Evolutionary conservation across 768 basidiomycete genomes (phyloP).

Genomic region (Termitomyces sp.): DNA sequence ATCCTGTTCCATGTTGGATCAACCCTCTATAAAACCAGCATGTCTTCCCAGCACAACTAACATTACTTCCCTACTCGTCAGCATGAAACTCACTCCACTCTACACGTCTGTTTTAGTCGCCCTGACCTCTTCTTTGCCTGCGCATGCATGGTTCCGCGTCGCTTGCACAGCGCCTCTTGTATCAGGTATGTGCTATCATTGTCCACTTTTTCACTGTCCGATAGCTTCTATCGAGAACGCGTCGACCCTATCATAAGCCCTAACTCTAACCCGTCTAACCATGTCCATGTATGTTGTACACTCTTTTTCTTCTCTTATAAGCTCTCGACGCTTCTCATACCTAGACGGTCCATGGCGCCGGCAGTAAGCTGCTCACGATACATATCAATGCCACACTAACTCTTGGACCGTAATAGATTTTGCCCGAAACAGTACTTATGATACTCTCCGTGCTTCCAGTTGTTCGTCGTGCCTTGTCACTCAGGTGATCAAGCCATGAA

Average conservation of each 20-base stretch:
- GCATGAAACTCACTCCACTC: constrained; percentile 14
- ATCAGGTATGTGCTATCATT: constrained; percentile 26
- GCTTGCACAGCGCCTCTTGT: constrained; percentile 38
- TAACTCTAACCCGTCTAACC: constrained; percentile 31
- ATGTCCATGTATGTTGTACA: constrained; percentile 34
- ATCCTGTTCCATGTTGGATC: neutral
- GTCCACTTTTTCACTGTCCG: neutral
- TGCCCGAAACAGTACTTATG: constrained; percentile 29
- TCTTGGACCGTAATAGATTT: constrained; percentile 25
- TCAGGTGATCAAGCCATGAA: constrained; percentile 19
- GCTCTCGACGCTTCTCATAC: neutral
- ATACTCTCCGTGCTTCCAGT: constrained; percentile 30
- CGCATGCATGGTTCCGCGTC: constrained; percentile 39
- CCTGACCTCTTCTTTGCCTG: constrained; percentile 17
- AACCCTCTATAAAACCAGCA: constrained; percentile 5
- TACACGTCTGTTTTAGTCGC: constrained; percentile 14
- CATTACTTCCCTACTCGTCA: neutral
- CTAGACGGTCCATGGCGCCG: constrained; percentile 37
- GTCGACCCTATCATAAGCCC: constrained; percentile 38
- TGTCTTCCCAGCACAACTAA: neutral
- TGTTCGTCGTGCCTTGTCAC: constrained; percentile 37
- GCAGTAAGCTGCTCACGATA: constrained; percentile 23
- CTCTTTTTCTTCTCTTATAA: neutral
- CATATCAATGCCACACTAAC: neutral
- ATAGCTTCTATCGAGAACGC: constrained; percentile 23